phyloP scores from a whole-genome alignment of 2,329 filamentous ascomycete species.

The Trematosphaeria pertusa region DNA sequence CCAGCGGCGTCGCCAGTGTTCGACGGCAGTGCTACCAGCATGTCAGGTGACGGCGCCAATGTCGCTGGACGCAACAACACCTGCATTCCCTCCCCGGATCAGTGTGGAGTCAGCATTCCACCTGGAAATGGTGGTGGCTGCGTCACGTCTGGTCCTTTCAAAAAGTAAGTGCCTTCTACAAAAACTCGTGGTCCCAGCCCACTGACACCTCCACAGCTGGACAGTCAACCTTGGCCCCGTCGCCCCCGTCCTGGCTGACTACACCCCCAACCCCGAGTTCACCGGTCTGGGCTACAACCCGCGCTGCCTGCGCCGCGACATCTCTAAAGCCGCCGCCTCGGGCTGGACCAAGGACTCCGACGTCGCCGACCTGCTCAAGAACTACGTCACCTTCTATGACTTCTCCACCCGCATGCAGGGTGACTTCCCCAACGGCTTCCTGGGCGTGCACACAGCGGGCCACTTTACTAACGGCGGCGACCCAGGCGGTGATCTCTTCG shows the following conservation, averaged over 20 bases:
- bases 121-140: conserved; percentile 65
- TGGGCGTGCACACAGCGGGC: conserved; percentile 55
- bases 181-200: neutral
- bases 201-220: conserved; percentile 25
- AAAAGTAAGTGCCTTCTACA: conserved; percentile 40
- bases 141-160: conserved; percentile 60
- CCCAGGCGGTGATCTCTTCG: conserved; percentile 54
- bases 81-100: conserved; percentile 32
- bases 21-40: conserved; percentile 59
- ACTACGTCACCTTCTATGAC: conserved; percentile 33
- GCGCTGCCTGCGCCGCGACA: conserved; percentile 49
- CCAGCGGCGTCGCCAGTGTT: conserved; percentile 59
- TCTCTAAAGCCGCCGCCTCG: conserved; percentile 31
- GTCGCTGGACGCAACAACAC: conserved; percentile 33
- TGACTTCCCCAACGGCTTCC: conserved; percentile 42
- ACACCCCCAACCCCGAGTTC: conserved; percentile 32
- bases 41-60: conserved; percentile 55
- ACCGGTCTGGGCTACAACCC: conserved; percentile 46
- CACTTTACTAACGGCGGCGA: conserved; percentile 58
- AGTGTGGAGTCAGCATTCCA: conserved; percentile 48
- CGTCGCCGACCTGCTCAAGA: conserved; percentile 29
- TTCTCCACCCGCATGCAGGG: conserved; percentile 51
- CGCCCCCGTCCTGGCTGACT: conserved; percentile 39
- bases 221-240: conserved; percentile 58
- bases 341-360: conserved; percentile 32